Conservation (phyloP, 2,329 filamentous ascomycete species). For the Clarireedia sp. region DNA sequence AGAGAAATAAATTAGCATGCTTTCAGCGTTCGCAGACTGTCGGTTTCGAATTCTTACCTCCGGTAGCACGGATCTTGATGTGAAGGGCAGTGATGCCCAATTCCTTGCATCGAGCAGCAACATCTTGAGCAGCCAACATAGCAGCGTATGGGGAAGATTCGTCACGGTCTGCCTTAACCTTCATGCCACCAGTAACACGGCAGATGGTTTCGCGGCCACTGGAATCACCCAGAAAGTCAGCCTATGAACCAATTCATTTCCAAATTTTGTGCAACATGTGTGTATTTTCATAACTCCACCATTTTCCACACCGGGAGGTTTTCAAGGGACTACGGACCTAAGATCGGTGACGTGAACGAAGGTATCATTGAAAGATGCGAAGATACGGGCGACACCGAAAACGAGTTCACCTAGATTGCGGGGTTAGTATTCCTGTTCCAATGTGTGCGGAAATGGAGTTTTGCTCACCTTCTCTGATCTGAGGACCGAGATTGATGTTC, state of each 20-base stretch:
- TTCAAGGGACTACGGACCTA: slow-evolving; percentile 50
- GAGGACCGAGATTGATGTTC: slow-evolving; percentile 97
- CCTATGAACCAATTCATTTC: slow-evolving; percentile 36
- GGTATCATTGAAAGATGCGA: slow-evolving; percentile 64
- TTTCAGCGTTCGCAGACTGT: neutral
- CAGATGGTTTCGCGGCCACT: slow-evolving; percentile 99
- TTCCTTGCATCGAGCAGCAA: slow-evolving; percentile 82
- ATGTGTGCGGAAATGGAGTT: neutral
- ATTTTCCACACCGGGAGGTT: slow-evolving; percentile 7
- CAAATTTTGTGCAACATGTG: neutral
- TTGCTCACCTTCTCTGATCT: slow-evolving; percentile 81
- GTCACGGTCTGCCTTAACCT: slow-evolving; percentile 99
- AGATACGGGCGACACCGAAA: slow-evolving; percentile 73
- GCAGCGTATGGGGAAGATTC: slow-evolving; percentile 99
- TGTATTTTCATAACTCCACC: slow-evolving; percentile 10
- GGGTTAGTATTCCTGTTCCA: neutral
- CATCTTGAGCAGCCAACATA: slow-evolving; percentile 99
- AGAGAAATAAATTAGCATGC: slow-evolving; percentile 7
- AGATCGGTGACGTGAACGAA: slow-evolving; percentile 99
- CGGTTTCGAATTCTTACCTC: slow-evolving; percentile 51
- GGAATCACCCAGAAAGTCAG: slow-evolving; percentile 63
- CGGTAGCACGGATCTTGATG: slow-evolving; percentile 99
- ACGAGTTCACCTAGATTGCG: slow-evolving; percentile 56
- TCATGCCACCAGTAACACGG: slow-evolving; percentile 99
- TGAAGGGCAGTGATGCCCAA: slow-evolving; percentile 90